These are phyloP conservation scores for Verticillium klebahnii DNA, from an alignment of 2,329 filamentous ascomycete species.

Conservation along the genomic window DNA sequence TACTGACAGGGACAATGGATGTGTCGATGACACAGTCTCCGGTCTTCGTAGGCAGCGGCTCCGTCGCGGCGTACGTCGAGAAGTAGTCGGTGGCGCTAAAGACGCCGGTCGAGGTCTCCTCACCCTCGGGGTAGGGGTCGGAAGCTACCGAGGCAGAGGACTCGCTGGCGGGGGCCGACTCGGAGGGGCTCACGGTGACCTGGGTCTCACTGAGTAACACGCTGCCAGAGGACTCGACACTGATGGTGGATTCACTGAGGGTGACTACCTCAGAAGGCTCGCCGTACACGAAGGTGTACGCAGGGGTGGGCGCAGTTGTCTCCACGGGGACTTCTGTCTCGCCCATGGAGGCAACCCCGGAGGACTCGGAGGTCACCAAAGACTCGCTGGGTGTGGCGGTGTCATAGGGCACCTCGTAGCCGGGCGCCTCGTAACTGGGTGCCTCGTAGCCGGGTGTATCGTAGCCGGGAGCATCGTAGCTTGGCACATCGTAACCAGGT, in stretches of 20 bases:
- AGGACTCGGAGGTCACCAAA: background rate
- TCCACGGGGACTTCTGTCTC: background rate
- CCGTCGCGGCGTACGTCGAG: constrained; percentile 8
- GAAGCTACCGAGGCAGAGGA: background rate
- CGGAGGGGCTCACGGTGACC: background rate
- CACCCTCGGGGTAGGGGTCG: background rate
- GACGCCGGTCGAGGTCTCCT: background rate
- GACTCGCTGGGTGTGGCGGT: background rate
- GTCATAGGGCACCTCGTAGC: background rate
- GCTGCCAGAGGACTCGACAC: background rate
- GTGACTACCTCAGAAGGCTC: background rate
- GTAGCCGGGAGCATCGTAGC: background rate
- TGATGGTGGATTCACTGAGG: background rate
- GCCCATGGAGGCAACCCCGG: background rate
- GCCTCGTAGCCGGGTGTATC: too few species aligned
- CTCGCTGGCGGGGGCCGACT: background rate
- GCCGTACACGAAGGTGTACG: background rate
- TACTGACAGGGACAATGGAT: constrained; percentile 23
- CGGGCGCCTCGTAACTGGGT: background rate
- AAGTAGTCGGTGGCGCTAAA: constrained; percentile 1
- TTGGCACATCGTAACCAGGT: background rate
- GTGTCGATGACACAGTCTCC: constrained; percentile 26
- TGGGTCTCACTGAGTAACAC: background rate
- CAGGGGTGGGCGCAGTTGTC: background rate
- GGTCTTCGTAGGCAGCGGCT: background rate